phyloP scores from a whole-genome alignment of 805 yeast species.

The Myxozyma geophila region DNA sequence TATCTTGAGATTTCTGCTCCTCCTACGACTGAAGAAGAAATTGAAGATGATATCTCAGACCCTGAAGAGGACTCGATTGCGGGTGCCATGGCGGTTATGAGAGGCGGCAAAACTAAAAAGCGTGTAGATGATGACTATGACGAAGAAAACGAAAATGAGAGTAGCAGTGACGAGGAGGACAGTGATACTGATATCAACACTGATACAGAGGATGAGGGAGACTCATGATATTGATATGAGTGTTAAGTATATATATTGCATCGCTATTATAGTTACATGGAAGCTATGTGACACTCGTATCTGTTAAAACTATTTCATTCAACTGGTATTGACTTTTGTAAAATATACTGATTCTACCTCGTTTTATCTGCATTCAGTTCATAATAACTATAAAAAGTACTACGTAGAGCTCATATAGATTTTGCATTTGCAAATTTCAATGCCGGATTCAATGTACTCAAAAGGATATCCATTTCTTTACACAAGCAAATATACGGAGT shows the following conservation, averaged over 20 bases:
- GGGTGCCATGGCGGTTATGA: slow-evolving; percentile 71
- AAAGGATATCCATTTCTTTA: neutral
- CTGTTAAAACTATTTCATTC: no score
- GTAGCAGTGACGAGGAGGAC: slow-evolving; percentile 36
- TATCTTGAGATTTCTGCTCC: slow-evolving; percentile 66
- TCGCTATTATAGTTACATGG: no score
- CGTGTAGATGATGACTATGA: slow-evolving; percentile 52
- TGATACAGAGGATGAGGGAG: slow-evolving; percentile 39
- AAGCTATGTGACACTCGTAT: no score
- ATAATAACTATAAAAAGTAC: no score
- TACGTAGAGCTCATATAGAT: no score
- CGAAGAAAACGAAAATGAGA: slow-evolving; percentile 60
- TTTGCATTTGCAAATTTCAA: no score
- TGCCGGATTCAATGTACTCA: no score
- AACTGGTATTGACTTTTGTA: no score
- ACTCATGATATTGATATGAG: neutral
- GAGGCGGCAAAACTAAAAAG: slow-evolving; percentile 55
- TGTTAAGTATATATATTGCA: neutral
- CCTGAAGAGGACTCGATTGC: slow-evolving; percentile 78
- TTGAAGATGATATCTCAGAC: slow-evolving; percentile 46
- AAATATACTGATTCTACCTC: no score
- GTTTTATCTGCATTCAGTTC: no score
- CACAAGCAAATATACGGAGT: neutral
- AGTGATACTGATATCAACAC: slow-evolving; percentile 39
- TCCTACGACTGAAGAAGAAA: slow-evolving; percentile 47